Conservation (phyloP, 768 basidiomycete genomes). For the Panellus pusillus region DNA sequence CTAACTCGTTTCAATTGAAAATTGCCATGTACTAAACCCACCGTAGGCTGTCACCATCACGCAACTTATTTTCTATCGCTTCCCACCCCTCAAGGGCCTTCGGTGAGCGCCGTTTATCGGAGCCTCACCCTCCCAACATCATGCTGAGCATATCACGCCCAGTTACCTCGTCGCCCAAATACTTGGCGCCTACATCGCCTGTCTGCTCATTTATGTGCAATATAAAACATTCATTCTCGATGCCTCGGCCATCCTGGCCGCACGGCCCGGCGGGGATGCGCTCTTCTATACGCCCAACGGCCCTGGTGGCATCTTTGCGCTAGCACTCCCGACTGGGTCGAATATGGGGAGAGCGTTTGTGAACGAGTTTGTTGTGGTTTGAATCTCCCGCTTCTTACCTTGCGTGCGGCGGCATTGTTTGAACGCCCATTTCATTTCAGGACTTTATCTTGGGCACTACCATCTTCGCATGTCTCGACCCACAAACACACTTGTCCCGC, state of each 20-base stretch:
- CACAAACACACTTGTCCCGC: slow-evolving; percentile 42
- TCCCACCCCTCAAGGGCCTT: slow-evolving; percentile 4
- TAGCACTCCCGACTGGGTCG: slow-evolving; percentile 20
- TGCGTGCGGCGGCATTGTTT: background rate
- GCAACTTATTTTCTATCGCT: background rate
- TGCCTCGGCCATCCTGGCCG: slow-evolving; percentile 3
- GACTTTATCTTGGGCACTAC: slow-evolving; percentile 33
- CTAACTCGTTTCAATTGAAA: slow-evolving; percentile 23
- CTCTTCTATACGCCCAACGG: background rate
- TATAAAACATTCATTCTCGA: slow-evolving; percentile 42
- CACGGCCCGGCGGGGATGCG: background rate
- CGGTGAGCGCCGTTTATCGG: background rate
- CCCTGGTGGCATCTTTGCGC: slow-evolving; percentile 28
- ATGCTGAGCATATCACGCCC: too few relatives aligned
- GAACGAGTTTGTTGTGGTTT: slow-evolving; percentile 36
- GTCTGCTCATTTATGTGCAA: slow-evolving; percentile 42
- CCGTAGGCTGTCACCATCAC: background rate
- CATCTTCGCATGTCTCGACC: slow-evolving; percentile 35
- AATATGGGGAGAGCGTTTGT: slow-evolving; percentile 31
- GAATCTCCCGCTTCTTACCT: slow-evolving; percentile 6
- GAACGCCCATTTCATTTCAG: background rate
- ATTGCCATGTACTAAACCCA: slow-evolving; percentile 7
- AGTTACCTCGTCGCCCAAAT: slow-evolving; percentile 50
- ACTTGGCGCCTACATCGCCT: slow-evolving; percentile 47
- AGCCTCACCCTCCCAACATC: slow-evolving; percentile 24